Base-by-base conservation (phyloP, 2,329 filamentous ascomycete species). In the Myotisia sp. region DNA sequence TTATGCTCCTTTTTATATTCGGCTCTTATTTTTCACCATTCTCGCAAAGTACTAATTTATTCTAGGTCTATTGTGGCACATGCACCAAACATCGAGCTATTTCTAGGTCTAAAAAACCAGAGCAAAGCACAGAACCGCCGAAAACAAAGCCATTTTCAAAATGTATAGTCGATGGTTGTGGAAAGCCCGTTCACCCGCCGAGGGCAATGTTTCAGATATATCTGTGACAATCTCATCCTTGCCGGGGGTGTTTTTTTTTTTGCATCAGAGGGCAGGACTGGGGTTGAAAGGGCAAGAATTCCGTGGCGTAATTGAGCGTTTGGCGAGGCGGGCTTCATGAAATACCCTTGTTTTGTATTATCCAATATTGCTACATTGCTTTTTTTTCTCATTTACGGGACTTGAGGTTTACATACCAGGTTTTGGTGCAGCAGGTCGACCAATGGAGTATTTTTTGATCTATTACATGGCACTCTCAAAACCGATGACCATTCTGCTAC, bases 1-100 rank as follows among this genome's bases (percentile, higher is more conserved):
- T n/a, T 27, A 14, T 36, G 20, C 24, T 27, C 10, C 24, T 38
- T 45, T 21, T 47, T 24, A 17, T 7, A 12, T n/a, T 3, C 27
- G 19, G n/a, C n/a, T 39, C 30, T 12, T 27, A 18, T 10, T 7
- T 28, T 18, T 30, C 19, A 35, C 3, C 26, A 29, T 37, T 13
- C 40, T 26, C 31, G 29, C 40, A 33, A 12, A 20, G n/a, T 14
- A 23, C 29, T 32, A 16, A 32, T 14, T 2, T 19, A 14, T 7
- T 39, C 17, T 29, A 66, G 63, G 63, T 64, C 8, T 66, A 65
- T 38, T 66, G 63, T 44, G 63, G 63, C 26, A 58, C 59, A 43
- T 66, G 63, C 42, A 54, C 59, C 10, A 54, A 47, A 17, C 54
- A 63, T 33, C 54, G 62, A 18, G 51, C 53, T 6, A 34, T 51